phyloP scores from a whole-genome alignment of 495 filamentous ascomycete genomes.

The Penicillium argentinense region DNA sequence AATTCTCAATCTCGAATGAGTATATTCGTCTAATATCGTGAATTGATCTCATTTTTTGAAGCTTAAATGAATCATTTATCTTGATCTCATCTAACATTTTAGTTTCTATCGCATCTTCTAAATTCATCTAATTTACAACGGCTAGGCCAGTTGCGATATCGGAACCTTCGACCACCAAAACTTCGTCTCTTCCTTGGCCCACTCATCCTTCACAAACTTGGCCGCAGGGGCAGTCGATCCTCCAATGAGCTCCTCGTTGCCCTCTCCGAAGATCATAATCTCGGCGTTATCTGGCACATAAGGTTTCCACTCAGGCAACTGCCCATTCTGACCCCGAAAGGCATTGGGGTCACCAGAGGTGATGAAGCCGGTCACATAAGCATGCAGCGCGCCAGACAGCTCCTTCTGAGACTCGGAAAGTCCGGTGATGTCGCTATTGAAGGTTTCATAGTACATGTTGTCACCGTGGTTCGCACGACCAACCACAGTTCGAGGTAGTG shows the following conservation, averaged over 20 bases:
- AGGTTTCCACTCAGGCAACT: slow-evolving; percentile 33
- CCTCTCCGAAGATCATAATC: slow-evolving; percentile 58
- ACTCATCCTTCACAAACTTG: slow-evolving; percentile 39
- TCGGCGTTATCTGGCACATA: slow-evolving; percentile 18
- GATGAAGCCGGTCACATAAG: slow-evolving; percentile 57
- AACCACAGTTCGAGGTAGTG: slow-evolving; percentile 44
- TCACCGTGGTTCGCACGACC: slow-evolving; percentile 61
- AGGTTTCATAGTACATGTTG: slow-evolving; percentile 57
- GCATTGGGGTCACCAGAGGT: slow-evolving; percentile 52
- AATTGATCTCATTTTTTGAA: no score
- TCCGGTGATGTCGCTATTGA: slow-evolving; percentile 41
- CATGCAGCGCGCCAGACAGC: slow-evolving; percentile 53
- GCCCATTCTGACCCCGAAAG: slow-evolving; percentile 20
- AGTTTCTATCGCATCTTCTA: no score
- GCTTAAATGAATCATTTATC: not conserved
- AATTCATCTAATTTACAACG: no score
- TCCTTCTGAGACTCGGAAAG: slow-evolving; percentile 44
- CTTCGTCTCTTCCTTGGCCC: slow-evolving; percentile 48
- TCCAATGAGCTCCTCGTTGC: slow-evolving; percentile 58
- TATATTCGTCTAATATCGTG: no score
- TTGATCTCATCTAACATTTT: not conserved
- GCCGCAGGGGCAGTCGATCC: slow-evolving; percentile 43
- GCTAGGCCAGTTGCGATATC: slow-evolving; percentile 34
- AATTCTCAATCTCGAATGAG: no score
- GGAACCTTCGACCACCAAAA: slow-evolving; percentile 57